phyloP scores from a whole-genome alignment of 306 rosid genomes.

The Cicer cuneatum region DNA sequence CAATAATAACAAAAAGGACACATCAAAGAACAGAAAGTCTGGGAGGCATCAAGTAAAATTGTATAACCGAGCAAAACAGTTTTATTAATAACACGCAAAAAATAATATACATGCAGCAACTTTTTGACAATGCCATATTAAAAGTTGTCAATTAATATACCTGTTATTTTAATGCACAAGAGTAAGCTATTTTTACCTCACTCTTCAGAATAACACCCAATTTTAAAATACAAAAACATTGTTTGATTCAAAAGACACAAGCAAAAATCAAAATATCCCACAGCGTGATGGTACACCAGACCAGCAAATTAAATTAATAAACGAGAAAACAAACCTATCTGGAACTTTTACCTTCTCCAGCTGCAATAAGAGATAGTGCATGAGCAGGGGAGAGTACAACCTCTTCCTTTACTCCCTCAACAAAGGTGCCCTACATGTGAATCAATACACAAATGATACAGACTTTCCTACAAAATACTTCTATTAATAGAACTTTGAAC shows the following conservation, averaged over 20 bases:
- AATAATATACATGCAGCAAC: constrained; percentile 33
- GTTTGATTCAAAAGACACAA: constrained; percentile 22
- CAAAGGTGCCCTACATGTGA: constrained; percentile 83
- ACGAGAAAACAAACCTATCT: constrained; percentile 24
- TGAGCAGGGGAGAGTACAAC: constrained; percentile 99
- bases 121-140: constrained; percentile 28
- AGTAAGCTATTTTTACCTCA: constrained; percentile 1
- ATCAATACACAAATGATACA: constrained; percentile 43
- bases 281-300: constrained; percentile 18
- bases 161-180: constrained; percentile 22
- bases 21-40: constrained; percentile 31
- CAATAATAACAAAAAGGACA: constrained; percentile 33
- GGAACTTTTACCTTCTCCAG: constrained; percentile 88
- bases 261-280: constrained; percentile 22
- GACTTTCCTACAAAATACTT: constrained; percentile 41
- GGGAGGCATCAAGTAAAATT: constrained; percentile 34
- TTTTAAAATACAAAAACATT: constrained; percentile 30
- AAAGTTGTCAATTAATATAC: constrained; percentile 25
- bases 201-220: constrained; percentile 22
- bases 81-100: constrained; percentile 37
- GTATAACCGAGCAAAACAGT: constrained; percentile 34
- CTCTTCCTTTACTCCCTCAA: constrained; percentile 98
- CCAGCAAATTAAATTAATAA: constrained; percentile 38
- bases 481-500: constrained; percentile 26
- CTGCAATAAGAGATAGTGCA: constrained; percentile 94